phyloP scores from a whole-genome alignment of 2,329 filamentous ascomycete species.

The Alternaria sp. region DNA sequence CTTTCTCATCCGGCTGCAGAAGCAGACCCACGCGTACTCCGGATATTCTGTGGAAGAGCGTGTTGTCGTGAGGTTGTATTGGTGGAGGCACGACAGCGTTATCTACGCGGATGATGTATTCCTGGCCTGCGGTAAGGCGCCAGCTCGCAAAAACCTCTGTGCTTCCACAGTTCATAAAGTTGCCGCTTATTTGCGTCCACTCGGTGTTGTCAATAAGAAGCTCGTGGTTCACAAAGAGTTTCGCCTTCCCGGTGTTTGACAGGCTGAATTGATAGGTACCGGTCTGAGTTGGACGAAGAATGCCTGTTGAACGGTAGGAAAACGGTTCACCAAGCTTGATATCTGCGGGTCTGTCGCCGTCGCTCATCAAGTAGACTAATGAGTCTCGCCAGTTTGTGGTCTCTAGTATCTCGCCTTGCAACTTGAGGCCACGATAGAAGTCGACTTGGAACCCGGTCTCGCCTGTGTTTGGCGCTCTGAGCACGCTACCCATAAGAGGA shows the following conservation, averaged over 20 bases:
- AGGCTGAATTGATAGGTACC: slow-evolving; percentile 26
- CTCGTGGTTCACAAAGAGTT: slow-evolving; percentile 45
- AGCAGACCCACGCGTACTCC: neutral
- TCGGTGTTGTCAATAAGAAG: neutral
- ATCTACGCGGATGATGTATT: neutral
- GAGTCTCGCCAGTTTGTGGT: neutral
- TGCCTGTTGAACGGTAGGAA: neutral
- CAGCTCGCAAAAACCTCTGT: too few relatives aligned
- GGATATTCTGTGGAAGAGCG: too few relatives aligned
- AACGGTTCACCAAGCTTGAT: neutral
- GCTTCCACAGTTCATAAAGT: too few relatives aligned
- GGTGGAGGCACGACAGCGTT: too few relatives aligned
- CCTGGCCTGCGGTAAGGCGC: neutral
- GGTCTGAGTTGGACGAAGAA: slow-evolving; percentile 14
- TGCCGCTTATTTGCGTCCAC: neutral
- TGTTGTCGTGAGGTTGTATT: too few relatives aligned
- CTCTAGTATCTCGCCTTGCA: neutral
- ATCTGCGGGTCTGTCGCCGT: neutral
- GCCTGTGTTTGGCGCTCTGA: neutral
- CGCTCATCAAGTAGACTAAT: neutral
- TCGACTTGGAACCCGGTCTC: neutral
- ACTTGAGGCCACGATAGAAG: neutral
- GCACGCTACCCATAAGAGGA: neutral
- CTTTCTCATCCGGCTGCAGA: too few relatives aligned
- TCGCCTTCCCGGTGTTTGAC: slow-evolving; percentile 32